Base-by-base conservation (phyloP, 495 filamentous ascomycete genomes). In the Aspergillus ellipticus region DNA sequence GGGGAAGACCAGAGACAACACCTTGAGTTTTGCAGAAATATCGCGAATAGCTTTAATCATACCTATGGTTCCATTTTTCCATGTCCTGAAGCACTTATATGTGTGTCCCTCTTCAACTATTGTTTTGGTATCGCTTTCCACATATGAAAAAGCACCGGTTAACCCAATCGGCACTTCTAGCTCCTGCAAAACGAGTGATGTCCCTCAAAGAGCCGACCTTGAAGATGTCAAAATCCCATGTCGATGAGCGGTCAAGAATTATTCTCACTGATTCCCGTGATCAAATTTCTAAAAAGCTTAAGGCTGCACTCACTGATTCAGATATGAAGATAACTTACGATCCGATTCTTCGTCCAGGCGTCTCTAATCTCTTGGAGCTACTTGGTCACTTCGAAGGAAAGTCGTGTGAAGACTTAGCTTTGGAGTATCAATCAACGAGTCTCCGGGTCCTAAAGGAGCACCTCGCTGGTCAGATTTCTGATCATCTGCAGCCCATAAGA, bases 201-300 rank as follows among this genome's bases (percentile, higher is more conserved):
- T 96, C 90, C 15, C 83, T 98, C 28, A 82, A 79, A 29, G 69
- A 89, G 15, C 92, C 94, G 1, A 59, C 59, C 2, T 64, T 79
- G 21, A 98, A 98, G 62, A 98, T 98, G 94, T 95, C 90, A 45
- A 98, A 98, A 70, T 96, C 91, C 3, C 81, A 90, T 61, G 51
- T 70, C 1, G 80, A 88, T 58, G 70, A 75, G n/a, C 74, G 74
- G 17, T 95, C 90, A 11, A 77, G 89, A 22, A 94, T 98, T 58
- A 74, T 93, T 15, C 80, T 98, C 51, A 92, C 84, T n/a, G 88
- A 96, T 55, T 64, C 75, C 1, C 64, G 78, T 2, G 67, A 79
- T 2, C 68, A 74, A 1, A 90, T 97, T 56, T 57, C 66, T 3
- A 66, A 67, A 41, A 96, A 95, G 67, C 73, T 97, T 59, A 82